Evolutionary conservation across 225 moss, liverwort and hornwort species (phyloP).

Genomic region (Physcomitrium patens): DNA sequence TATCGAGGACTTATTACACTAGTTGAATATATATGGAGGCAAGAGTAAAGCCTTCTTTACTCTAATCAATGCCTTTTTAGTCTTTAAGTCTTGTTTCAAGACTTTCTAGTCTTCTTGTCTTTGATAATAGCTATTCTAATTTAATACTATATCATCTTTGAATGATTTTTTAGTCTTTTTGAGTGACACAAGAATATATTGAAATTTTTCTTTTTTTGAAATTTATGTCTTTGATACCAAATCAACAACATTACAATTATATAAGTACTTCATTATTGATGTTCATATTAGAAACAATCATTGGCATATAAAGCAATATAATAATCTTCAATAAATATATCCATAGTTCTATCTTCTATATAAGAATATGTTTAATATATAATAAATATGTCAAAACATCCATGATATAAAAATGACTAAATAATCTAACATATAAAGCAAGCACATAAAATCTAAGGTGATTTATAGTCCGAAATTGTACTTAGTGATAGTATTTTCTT

Average conservation of each 20-base stretch:
- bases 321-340: not conserved
- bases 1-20: too few relatives aligned
- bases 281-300: not conserved
- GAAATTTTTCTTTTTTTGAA: too few relatives aligned
- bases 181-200: too few relatives aligned
- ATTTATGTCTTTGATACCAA: too few relatives aligned
- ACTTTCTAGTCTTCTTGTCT: too few relatives aligned
- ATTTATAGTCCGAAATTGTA: conserved; percentile 24
- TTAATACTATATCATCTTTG: too few relatives aligned
- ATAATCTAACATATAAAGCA: not conserved
- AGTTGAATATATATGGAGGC: too few relatives aligned
- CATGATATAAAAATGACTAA: not conserved
- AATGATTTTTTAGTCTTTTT: too few relatives aligned
- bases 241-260: not conserved
- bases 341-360: not conserved
- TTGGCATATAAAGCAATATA: not conserved
- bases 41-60: too few relatives aligned
- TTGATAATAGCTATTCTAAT: too few relatives aligned
- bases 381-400: not conserved
- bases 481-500: conserved; percentile 26
- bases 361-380: not conserved
- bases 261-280: not conserved
- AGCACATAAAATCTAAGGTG: conserved; percentile 21
- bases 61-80: too few relatives aligned
- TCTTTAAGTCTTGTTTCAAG: too few relatives aligned